Conservation (phyloP, 768 basidiomycete species). For the Tylopilus cervinicoccineus region DNA sequence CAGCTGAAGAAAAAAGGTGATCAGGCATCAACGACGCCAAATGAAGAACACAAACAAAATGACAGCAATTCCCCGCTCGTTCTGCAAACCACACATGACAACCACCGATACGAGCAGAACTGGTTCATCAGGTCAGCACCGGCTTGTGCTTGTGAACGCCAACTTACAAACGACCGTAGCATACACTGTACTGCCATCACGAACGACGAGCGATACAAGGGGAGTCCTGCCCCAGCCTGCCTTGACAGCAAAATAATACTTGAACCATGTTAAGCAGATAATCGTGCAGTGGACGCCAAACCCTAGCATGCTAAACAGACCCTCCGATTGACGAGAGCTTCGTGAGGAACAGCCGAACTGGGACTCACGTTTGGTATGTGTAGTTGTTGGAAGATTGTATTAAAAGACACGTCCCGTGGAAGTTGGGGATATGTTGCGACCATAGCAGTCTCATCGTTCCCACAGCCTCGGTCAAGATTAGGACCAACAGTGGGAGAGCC, state of each 20-base stretch:
- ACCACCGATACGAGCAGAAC: slow-evolving; percentile 4
- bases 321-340: not conserved
- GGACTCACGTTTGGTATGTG: slow-evolving; percentile 10
- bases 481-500: slow-evolving; percentile 1
- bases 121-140: not conserved
- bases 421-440: not conserved
- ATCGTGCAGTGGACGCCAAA: slow-evolving; percentile 15
- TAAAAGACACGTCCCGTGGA: slow-evolving; percentile 13
- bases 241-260: slow-evolving; percentile 15
- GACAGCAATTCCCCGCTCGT: not conserved
- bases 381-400: not conserved
- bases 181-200: slow-evolving; percentile 14
- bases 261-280: slow-evolving; percentile 15
- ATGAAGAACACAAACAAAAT: slow-evolving; percentile 9
- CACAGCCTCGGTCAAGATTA: slow-evolving; percentile 5
- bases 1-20: slow-evolving; percentile 6
- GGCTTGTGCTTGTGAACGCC: not conserved
- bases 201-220: slow-evolving; percentile 19
- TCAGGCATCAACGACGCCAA: not conserved
- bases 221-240: slow-evolving; percentile 17
- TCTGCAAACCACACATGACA: not conserved
- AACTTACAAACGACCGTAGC: slow-evolving; percentile 8
- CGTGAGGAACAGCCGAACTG: not conserved
- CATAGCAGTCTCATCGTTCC: slow-evolving; percentile 2
- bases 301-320: slow-evolving; percentile 7